phyloP scores from a whole-genome alignment of 441 rosid species.

The Corymbia calophylla region DNA sequence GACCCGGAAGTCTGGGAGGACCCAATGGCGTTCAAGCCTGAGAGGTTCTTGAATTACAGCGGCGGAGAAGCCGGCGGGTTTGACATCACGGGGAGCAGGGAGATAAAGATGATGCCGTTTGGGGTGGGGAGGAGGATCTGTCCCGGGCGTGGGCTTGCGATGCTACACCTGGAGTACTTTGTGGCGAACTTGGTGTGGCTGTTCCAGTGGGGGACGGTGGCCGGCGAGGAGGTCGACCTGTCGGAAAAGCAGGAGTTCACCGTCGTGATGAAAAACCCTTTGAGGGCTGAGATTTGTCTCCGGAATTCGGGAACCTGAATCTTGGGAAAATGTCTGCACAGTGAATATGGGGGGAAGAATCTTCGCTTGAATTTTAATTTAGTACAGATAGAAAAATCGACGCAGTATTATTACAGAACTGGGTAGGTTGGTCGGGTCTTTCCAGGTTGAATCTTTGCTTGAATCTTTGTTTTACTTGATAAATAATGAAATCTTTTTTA shows the following conservation, averaged over 20 bases:
- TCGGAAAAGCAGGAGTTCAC: not conserved
- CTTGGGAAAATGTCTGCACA: not conserved
- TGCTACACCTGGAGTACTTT: not conserved
- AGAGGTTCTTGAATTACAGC: not conserved
- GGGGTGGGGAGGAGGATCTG: not conserved
- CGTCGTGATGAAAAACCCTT: not conserved
- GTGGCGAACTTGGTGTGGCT: not conserved
- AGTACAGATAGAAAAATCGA: not conserved
- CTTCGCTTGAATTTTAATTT: not conserved
- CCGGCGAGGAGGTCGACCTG: not conserved
- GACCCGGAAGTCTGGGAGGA: not conserved
- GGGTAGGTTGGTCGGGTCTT: not conserved
- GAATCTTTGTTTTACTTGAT: not conserved
- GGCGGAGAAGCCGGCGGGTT: not conserved
- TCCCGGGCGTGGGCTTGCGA: not conserved
- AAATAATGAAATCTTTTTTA: not conserved
- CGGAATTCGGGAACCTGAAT: not conserved
- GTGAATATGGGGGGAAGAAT: not conserved
- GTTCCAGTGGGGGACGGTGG: not conserved
- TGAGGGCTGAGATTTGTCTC: not conserved
- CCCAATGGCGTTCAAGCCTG: not conserved
- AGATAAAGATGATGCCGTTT: not conserved
- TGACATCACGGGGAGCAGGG: not conserved
- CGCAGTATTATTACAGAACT: not conserved
- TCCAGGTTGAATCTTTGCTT: not conserved